These are phyloP conservation scores for Scheffersomyces segobiensis DNA, from an alignment of 1,139 yeast species.

Conservation along the genomic window DNA sequence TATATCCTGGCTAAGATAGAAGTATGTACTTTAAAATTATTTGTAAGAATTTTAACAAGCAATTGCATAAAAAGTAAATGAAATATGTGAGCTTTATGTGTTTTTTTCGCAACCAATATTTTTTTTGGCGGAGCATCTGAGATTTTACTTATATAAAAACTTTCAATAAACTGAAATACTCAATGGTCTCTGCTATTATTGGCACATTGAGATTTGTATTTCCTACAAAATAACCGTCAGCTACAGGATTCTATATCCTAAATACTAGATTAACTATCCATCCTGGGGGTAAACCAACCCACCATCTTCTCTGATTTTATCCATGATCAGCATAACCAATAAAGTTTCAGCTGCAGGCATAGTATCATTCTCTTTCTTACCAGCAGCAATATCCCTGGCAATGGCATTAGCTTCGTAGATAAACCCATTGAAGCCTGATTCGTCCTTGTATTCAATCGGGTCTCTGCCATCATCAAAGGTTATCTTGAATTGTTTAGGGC, in stretches of 20 bases:
- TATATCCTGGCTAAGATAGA: neutral
- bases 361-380: conserved; percentile 10
- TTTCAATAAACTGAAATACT: no score
- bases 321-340: conserved; percentile 14
- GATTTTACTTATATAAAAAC: no score
- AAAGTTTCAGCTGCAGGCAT: conserved; percentile 17
- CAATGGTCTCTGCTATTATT: no score
- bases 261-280: neutral
- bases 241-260: neutral
- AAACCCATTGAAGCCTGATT: conserved; percentile 18
- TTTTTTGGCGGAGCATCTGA: neutral
- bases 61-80: neutral
- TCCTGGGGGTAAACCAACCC: conserved; percentile 16
- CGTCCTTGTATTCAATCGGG: conserved; percentile 8
- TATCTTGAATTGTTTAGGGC: conserved; percentile 12
- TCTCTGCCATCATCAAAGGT: conserved; percentile 7
- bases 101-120: neutral
- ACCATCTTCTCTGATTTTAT: conserved; percentile 12
- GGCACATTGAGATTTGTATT: neutral
- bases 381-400: conserved; percentile 14
- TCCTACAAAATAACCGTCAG: no score
- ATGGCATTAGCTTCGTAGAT: conserved; percentile 18
- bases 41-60: neutral
- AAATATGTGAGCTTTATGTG: neutral
- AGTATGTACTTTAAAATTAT: no score